Percentiles rank a stretch among this genome's conserved stretches.
Conservation (phyloP, 257 asterid species). For the Anisodus tanguticus region DNA sequence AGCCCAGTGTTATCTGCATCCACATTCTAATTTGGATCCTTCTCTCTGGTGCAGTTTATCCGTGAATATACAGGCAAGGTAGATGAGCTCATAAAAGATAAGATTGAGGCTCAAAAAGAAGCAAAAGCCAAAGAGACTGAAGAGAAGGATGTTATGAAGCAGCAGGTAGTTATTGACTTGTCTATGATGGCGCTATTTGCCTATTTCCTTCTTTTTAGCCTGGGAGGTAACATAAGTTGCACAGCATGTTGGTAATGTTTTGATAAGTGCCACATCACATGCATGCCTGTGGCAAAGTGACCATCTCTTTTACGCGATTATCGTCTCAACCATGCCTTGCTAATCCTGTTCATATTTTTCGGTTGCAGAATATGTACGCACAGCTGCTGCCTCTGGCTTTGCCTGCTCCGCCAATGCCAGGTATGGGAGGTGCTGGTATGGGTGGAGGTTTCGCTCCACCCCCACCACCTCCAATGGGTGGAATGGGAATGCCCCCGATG, state of each 20-base stretch:
- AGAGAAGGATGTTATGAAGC: constrained; percentile 82
- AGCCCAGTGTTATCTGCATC: neutral
- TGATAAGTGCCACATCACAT: constrained; percentile 10
- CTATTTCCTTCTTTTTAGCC: neutral
- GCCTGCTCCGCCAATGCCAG: constrained; percentile 99
- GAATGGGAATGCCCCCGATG: constrained; percentile 97
- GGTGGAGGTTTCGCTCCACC: constrained; percentile 70
- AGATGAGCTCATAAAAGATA: constrained; percentile 87
- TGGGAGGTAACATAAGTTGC: neutral
- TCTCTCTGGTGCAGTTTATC: constrained; percentile 63
- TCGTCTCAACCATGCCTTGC: neutral
- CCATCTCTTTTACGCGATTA: neutral
- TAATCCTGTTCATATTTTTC: neutral
- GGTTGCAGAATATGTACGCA: constrained; percentile 93
- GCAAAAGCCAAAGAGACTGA: constrained; percentile 79
- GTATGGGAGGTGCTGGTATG: constrained; percentile 68
- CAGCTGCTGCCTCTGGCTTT: constrained; percentile 97
- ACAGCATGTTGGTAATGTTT: neutral
- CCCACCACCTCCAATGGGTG: constrained; percentile 65
- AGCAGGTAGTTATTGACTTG: constrained; percentile 64
- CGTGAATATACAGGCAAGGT: constrained; percentile 95
- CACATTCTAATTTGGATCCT: constrained; percentile 23
- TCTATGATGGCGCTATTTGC: neutral
- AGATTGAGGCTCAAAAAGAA: constrained; percentile 78
- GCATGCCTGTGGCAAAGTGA: constrained; percentile 13